Evolutionary conservation across 805 yeast genomes (phyloP), one percentile per base, ranked within the genome.

Genomic region (Saccharomyces jurei): DNA sequence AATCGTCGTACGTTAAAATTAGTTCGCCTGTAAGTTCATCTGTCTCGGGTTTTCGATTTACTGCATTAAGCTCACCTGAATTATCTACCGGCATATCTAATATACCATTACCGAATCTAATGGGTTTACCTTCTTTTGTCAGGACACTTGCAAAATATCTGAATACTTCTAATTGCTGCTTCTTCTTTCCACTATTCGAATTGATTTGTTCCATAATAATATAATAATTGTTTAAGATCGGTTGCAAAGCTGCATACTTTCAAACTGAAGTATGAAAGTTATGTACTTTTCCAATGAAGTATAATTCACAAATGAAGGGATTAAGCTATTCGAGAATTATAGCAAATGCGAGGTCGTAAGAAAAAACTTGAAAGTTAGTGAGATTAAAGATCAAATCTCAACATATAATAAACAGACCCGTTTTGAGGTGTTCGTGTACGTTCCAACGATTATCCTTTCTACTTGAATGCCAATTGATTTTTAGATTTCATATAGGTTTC

Each of bases 81-180:
- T 36, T 36, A 13, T 6, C 10, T 36, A 22, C 17, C 5, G 44
- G 25, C 22, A 17, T 17, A 2, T 36, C 21, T 14, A n/a, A 14
- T 6, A n/a, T 36, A 36, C 6, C 44, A 36, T 36, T 36, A 36
- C 25, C 10, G 9, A n/a, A 17, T 6, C 44, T 6, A 17, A 36
- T 21, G 17, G 44, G 13, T 11, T 41, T 52, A 11, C 47, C 48
- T 21, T 58, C 61, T 27, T 70, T 69, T 13, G 69, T 64, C 52
- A 74, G 65, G 29, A 60, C 59, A 25, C 70, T 66, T 1, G 82
- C 76, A 60, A 66, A 77, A 54, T 72, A 73, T 49, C 71, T 71
- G 61, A 77, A 79, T 21, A 79, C 76, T 49, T 72, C 76, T 13
- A 71, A 59, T 60, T 74, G 77, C 36, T 71, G 72, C 54, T 63